phyloP scores from a whole-genome alignment of 441 rosid genomes.

The Eutrema salsugineum region DNA sequence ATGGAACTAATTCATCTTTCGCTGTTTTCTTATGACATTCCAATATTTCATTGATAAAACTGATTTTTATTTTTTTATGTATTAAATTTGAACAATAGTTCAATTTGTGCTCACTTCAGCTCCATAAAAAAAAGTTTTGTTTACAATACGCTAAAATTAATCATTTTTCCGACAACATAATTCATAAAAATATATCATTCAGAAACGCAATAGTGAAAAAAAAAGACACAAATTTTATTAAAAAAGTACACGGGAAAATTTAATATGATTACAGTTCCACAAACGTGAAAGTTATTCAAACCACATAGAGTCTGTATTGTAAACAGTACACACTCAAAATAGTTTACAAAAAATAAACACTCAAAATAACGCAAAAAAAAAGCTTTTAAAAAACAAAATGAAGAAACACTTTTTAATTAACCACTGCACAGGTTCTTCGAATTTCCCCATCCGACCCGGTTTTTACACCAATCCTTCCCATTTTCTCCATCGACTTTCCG shows the following conservation, averaged over 20 bases:
- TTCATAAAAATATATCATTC: too few relatives aligned
- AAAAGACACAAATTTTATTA: too few relatives aligned
- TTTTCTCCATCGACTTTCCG: constrained; percentile 67
- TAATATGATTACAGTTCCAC: background rate
- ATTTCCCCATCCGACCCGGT: constrained; percentile 62
- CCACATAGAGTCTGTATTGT: background rate
- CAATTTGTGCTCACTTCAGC: too few relatives aligned
- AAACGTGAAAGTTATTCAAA: constrained; percentile 11
- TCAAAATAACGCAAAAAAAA: background rate
- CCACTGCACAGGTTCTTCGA: constrained; percentile 61
- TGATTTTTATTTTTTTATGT: too few relatives aligned
- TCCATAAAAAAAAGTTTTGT: too few relatives aligned
- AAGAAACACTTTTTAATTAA: constrained; percentile 27
- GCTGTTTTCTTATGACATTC: too few relatives aligned
- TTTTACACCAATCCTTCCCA: constrained; percentile 58
- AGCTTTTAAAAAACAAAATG: background rate
- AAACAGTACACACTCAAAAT: background rate
- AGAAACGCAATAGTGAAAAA: too few relatives aligned
- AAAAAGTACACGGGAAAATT: background rate
- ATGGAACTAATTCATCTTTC: too few relatives aligned
- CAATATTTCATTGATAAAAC: too few relatives aligned
- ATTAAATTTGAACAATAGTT: too few relatives aligned
- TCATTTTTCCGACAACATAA: too few relatives aligned
- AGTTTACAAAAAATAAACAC: background rate
- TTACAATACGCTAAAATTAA: too few relatives aligned